Evolutionary conservation across 106 monocot species (phyloP), one percentile per base, ranked within the genome.

Genomic region (Dendrobium officinale): DNA sequence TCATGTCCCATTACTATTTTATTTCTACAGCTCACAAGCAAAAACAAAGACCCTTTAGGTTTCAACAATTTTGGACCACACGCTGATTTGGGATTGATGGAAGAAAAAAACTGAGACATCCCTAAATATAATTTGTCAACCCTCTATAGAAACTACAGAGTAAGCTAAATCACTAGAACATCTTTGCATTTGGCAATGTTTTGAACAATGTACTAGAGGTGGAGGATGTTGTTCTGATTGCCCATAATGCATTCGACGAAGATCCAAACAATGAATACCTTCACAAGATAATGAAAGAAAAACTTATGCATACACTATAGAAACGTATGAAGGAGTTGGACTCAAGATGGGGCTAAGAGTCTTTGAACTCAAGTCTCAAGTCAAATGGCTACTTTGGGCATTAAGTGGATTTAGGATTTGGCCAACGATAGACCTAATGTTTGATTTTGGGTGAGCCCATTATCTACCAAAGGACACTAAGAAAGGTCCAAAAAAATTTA

Each of bases 51-150:
- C 64, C 75, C 75, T 75, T 75, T 13, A 75, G 75, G 75, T 75
- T 75, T 75, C 75, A 33, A 75, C 75, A 75, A 75, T 42, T 75
- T 33, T 75, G 75, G 75, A 75, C 75, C 75, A 75, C 75, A 75
- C 75, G 75, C 75, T 75, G 75, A 75, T 75, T 42, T 75, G 41
- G 43, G 75, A 75, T 75, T 42, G 41, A 75, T 75, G 75, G 75
- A 42, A 75, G 75, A 75, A 42, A 45, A 75, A 31, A 75, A 75
- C 75, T 75, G 75, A 42, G 75, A 75, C 75, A 40, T 75, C 75
- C 75, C 75, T 75, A 33, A 41, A 75, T 75, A 75, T 31, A 31
- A 31, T 31, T 31, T 75, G 75, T 42, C 40, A 75, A 42, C 75
- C 75, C 75, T 19, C 40, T 75, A 42, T 75, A 75, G 17, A 75